A percentile compares a stretch with the other conserved stretches of the same genome.
phyloP scores from a whole-genome alignment of 2,329 filamentous ascomycete species.

The Cercospora brassicicola region DNA sequence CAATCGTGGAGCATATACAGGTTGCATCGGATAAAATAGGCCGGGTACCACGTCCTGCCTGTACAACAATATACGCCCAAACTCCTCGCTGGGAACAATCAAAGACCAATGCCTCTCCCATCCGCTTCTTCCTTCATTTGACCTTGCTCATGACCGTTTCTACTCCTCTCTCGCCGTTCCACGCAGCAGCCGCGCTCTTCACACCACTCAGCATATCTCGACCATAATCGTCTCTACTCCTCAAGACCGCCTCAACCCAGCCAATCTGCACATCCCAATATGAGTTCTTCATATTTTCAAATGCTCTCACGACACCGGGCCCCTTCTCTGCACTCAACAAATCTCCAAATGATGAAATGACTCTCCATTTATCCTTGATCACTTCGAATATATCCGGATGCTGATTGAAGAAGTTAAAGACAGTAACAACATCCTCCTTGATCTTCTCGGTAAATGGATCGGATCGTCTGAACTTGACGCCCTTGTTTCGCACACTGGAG shows the following conservation, averaged over 20 bases:
- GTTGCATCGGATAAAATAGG: constrained; percentile 47
- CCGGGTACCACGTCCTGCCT: constrained; percentile 30
- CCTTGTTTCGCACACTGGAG: constrained; percentile 79
- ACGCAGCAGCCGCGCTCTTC: constrained; percentile 83
- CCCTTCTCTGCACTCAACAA: constrained; percentile 75
- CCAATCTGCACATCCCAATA: constrained; percentile 95
- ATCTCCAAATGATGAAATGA: constrained; percentile 78
- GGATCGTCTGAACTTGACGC: constrained; percentile 78
- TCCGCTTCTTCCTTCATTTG: constrained; percentile 24
- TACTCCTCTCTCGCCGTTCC: constrained; percentile 73
- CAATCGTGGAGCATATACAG: constrained; percentile 24
- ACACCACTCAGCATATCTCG: constrained; percentile 82
- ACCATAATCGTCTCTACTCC: constrained; percentile 90
- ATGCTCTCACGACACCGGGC: constrained; percentile 70
- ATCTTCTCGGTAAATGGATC: constrained; percentile 93
- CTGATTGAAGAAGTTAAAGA: constrained; percentile 82
- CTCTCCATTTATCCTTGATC: constrained; percentile 90
- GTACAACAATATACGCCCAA: constrained; percentile 34
- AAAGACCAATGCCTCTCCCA: background rate
- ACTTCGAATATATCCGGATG: constrained; percentile 66
- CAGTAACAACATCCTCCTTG: constrained; percentile 85
- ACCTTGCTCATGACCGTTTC: constrained; percentile 96
- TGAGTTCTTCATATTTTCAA: constrained; percentile 75
- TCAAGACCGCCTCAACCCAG: constrained; percentile 91
- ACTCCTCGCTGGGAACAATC: constrained; percentile 9